Percentiles rank a stretch among this genome's conserved stretches.
These are phyloP conservation scores for Alnus glutinosa DNA, from an alignment of 306 rosid species.

Conservation along the genomic window DNA sequence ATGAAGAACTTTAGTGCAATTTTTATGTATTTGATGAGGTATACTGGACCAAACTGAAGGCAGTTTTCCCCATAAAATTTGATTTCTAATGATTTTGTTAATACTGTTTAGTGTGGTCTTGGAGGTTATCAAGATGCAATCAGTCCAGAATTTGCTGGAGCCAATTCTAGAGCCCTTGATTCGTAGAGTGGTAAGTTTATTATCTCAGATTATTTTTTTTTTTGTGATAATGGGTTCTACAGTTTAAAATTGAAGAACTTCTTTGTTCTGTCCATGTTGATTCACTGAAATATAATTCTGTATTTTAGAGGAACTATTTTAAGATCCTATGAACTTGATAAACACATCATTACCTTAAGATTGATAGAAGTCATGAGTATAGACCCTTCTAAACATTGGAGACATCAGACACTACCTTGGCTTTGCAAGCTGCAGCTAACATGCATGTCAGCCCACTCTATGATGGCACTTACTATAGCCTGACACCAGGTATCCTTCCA, in stretches of 20 bases:
- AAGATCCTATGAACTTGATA: conserved; percentile 5
- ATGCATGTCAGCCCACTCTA: conserved; percentile 17
- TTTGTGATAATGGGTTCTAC: not conserved
- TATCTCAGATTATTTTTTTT: not conserved
- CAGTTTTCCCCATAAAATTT: not conserved
- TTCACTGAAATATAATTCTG: not conserved
- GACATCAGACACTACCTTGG: conserved; percentile 17
- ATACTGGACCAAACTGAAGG: not conserved
- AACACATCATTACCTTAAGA: conserved; percentile 5
- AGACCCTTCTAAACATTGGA: conserved; percentile 12
- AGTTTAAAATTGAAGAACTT: not conserved
- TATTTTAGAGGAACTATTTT: not conserved
- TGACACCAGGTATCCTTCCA: conserved; percentile 19
- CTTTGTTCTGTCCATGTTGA: not conserved
- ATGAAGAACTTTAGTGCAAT: not conserved
- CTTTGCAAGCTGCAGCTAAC: conserved; percentile 31
- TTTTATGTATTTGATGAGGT: not conserved
- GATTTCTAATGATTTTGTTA: conserved; percentile 13
- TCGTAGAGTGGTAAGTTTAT: conserved; percentile 55
- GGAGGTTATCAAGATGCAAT: conserved; percentile 40
- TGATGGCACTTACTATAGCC: conserved; percentile 23
- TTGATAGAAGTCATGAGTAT: not conserved
- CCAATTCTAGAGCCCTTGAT: conserved; percentile 49
- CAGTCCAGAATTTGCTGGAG: conserved; percentile 47
- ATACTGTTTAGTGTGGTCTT: conserved; percentile 40